Percentiles rank a stretch among this genome's conserved stretches.
Evolutionary conservation across 257 asterid species (phyloP).

Genomic region (Forsythia viridissima): DNA sequence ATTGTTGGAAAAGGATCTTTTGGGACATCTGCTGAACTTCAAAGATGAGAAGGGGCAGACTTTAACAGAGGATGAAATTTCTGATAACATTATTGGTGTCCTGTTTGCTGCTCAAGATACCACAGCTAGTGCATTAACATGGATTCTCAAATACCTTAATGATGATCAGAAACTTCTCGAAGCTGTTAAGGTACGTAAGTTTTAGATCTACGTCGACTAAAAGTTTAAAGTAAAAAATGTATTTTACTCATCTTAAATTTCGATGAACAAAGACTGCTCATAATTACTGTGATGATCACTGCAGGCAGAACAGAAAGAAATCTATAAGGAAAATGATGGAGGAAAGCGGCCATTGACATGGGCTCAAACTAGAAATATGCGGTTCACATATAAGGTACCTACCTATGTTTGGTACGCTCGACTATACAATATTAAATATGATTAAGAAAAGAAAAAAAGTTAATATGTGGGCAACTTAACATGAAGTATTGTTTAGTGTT

Average conservation of each 20-base stretch:
- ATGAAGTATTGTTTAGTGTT: too few relatives aligned
- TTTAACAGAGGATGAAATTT: conserved; percentile 60
- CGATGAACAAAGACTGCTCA: too few relatives aligned
- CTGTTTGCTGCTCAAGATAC: conserved; percentile 97
- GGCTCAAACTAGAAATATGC: conserved; percentile 83
- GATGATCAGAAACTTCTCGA: conserved; percentile 60
- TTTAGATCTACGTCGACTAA: background rate
- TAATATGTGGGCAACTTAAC: background rate
- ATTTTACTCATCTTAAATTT: background rate
- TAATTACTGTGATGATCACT: background rate
- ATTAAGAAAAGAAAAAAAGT: background rate
- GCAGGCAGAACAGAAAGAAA: conserved; percentile 68
- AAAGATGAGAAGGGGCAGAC: conserved; percentile 42
- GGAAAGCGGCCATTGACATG: conserved; percentile 57
- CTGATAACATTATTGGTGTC: conserved; percentile 83
- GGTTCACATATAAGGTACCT: conserved; percentile 66
- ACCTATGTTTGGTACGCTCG: too few relatives aligned
- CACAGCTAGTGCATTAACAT: conserved; percentile 82
- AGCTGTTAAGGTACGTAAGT: conserved; percentile 57
- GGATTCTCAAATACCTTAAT: conserved; percentile 81
- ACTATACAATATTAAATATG: background rate
- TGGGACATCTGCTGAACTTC: conserved; percentile 56
- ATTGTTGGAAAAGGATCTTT: conserved; percentile 39
- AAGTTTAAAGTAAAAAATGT: background rate
- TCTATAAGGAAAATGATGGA: conserved; percentile 45